phyloP scores from a whole-genome alignment of 2,329 filamentous ascomycete species.

The Neonectria faginata region DNA sequence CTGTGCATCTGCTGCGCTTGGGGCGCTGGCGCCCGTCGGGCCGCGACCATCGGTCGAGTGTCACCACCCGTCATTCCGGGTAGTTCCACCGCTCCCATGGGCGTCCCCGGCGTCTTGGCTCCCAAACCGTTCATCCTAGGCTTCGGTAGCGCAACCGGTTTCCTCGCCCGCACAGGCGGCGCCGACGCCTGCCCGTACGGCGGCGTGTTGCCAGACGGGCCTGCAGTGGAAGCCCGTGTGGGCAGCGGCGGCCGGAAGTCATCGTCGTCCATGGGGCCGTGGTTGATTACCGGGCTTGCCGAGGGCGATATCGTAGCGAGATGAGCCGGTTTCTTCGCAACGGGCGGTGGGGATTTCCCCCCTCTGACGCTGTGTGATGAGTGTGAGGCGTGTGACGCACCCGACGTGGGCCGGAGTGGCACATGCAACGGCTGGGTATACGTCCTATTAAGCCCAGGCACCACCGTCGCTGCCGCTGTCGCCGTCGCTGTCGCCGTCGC shows the following conservation, averaged over 20 bases:
- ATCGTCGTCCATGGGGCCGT: slow-evolving; percentile 35
- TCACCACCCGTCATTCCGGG: slow-evolving; percentile 38
- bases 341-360: slow-evolving; percentile 62
- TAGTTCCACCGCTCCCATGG: slow-evolving; percentile 35
- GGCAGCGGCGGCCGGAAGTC: slow-evolving; percentile 44
- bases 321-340: slow-evolving; percentile 73
- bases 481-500: slow-evolving; percentile 18
- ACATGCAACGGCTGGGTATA: slow-evolving; percentile 46
- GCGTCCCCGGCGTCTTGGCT: slow-evolving; percentile 30
- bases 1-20: slow-evolving; percentile 30
- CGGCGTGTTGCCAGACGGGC: slow-evolving; percentile 24
- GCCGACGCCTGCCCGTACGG: slow-evolving; percentile 24
- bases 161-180: slow-evolving; percentile 41
- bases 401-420: slow-evolving; percentile 50
- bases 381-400: slow-evolving; percentile 51
- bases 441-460: slow-evolving; percentile 38
- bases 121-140: slow-evolving; percentile 38
- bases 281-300: slow-evolving; percentile 39
- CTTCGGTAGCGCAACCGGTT: slow-evolving; percentile 43
- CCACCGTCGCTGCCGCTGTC: slow-evolving; percentile 19
- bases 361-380: slow-evolving; percentile 48
- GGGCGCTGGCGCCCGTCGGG: slow-evolving; percentile 37
- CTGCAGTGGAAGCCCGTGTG: slow-evolving; percentile 37
- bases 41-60: slow-evolving; percentile 29
- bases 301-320: slow-evolving; percentile 52